Percentiles rank a stretch among this genome's conserved stretches.
Conservation (phyloP, 257 asterid genomes). For the Solanum medicagineum region DNA sequence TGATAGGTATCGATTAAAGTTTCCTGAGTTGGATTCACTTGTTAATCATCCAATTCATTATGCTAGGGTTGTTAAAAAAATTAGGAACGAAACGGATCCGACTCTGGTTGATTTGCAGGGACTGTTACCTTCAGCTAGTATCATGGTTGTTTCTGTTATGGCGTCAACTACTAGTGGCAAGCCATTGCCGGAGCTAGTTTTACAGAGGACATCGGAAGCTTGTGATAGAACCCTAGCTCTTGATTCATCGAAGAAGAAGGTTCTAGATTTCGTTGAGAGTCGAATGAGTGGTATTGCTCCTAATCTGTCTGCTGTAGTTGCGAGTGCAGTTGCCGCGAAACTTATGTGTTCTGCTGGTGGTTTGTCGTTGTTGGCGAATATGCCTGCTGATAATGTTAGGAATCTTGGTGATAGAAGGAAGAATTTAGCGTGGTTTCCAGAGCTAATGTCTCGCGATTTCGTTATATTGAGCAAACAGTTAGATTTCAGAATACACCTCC, state of each 20-base stretch:
- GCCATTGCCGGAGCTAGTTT: constrained; percentile 79
- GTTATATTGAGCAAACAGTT: constrained; percentile 77
- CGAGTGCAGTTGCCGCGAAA: constrained; percentile 92
- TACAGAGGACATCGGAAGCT: constrained; percentile 69
- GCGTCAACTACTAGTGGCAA: constrained; percentile 95
- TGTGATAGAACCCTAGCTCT: constrained; percentile 79
- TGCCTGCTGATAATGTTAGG: constrained; percentile 90
- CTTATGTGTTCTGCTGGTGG: constrained; percentile 96
- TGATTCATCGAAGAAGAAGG: constrained; percentile 69
- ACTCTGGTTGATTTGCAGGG: constrained; percentile 91
- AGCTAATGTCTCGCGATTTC: not conserved
- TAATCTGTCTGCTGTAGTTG: constrained; percentile 80
- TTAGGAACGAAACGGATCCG: constrained; percentile 74
- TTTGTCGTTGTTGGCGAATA: constrained; percentile 59
- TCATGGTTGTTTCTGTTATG: constrained; percentile 86
- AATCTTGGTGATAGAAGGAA: constrained; percentile 84
- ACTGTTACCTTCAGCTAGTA: constrained; percentile 74
- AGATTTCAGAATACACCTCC: constrained; percentile 82
- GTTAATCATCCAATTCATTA: constrained; percentile 91
- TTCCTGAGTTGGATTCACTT: constrained; percentile 86
- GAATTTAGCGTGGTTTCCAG: constrained; percentile 34
- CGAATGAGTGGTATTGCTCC: constrained; percentile 92
- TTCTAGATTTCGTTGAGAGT: constrained; percentile 86
- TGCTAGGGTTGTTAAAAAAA: constrained; percentile 78
- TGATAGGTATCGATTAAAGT: constrained; percentile 70